Base-by-base conservation (phyloP, 257 asterid genomes). In the Euphrasia confusa region DNA sequence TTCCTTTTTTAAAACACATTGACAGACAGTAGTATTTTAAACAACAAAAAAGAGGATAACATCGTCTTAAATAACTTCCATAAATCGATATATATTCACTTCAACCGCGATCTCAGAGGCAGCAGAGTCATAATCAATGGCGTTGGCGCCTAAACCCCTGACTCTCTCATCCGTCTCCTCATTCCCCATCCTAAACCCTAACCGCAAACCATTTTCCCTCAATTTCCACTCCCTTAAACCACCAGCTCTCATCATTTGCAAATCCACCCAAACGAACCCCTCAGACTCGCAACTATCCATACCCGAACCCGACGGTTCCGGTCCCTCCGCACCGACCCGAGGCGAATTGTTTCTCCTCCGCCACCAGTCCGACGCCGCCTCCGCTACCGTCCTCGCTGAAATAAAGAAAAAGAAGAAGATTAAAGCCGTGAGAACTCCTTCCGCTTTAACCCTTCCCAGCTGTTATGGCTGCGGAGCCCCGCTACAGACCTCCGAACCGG, bases 381-480 rank as follows among this genome's bases (percentile, higher is more conserved):
- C 89, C 4, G 64, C 82, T 53, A 18, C 74, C 21, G 75, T 79
- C 37, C 67, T 76, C 7, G 48, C 76, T 0, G 72, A 60, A 37
- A 62, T 72, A 12, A 65, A 69, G 72, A 68, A 76, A 21, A 77
- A 79, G 62, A 79, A 72, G 67, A 79, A 77, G 53, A 68, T 30
- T 56, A 75, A 77, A 70, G 74, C 74, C 24, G 68, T 67, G 66
- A 84, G 81, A 67, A 57, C 75, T 45, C 60, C 84, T 48, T 64
- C 84, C 44, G 63, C 80, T 7, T 11, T 61, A 49, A 48, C 58
- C 35, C 75, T 72, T 50, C 75, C 81, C 13, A 64, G 83, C 70
- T 91, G 98, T 67, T 91, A 91, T 28, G 98, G 96, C 42, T 91
- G 98, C 64, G 98, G 98, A 71, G 95, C 98, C 45, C 92, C 89